phyloP scores from a whole-genome alignment of 2,329 filamentous ascomycete species.

The Trichoderma koningiopsis region DNA sequence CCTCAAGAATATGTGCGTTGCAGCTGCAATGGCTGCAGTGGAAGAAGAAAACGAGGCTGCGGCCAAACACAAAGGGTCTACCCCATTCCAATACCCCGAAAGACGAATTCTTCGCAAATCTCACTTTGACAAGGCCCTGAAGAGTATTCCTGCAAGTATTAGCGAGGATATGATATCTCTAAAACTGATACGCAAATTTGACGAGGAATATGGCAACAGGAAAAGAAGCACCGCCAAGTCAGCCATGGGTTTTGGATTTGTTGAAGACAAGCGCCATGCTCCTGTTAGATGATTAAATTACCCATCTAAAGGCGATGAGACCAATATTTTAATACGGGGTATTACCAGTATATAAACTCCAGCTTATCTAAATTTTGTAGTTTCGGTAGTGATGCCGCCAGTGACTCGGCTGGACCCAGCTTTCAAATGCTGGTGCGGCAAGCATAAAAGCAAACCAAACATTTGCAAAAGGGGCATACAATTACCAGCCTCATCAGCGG shows the following conservation, averaged over 20 bases:
- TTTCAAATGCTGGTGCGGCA: neutral
- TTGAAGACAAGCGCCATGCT: conserved; percentile 38
- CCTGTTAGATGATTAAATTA: neutral
- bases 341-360: neutral
- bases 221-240: conserved; percentile 62
- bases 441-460: neutral
- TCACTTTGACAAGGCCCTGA: conserved; percentile 85
- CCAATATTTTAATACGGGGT: neutral
- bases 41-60: conserved; percentile 66
- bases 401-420: neutral
- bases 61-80: conserved; percentile 42
- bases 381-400: neutral
- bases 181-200: conserved; percentile 87
- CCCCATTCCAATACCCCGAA: conserved; percentile 64
- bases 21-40: conserved; percentile 77
- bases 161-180: conserved; percentile 91
- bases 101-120: conserved; percentile 53
- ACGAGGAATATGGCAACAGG: conserved; percentile 89
- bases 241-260: conserved; percentile 61
- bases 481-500: neutral
- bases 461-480: neutral
- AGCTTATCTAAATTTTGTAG: neutral
- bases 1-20: conserved; percentile 79
- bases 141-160: conserved; percentile 89
- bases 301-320: neutral